phyloP scores from a whole-genome alignment of 148 eudicot genomes.

The Silene uniflora region DNA sequence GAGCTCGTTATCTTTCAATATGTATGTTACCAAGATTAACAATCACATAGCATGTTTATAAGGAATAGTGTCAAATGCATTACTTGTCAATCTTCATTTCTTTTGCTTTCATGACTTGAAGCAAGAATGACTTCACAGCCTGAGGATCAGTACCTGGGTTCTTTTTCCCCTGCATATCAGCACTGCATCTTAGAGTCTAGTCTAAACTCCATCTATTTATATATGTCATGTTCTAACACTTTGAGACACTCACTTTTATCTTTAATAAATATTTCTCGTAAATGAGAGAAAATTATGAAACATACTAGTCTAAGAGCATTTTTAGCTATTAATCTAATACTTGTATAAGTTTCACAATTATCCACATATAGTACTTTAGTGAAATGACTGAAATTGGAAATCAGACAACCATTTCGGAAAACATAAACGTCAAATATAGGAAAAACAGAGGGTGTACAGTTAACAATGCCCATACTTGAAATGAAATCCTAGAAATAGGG shows the following conservation, averaged over 20 bases:
- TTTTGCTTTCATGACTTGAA: conserved; percentile 61
- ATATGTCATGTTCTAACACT: not conserved
- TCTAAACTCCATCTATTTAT: not conserved
- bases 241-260: not conserved
- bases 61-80: conserved; percentile 8
- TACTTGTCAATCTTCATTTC: conserved; percentile 97
- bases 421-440: not conserved
- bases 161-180: conserved; percentile 67
- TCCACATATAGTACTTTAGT: too few species aligned
- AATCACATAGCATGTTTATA: not conserved
- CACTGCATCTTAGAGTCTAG: conserved; percentile 11
- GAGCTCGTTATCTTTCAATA: too few species aligned
- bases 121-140: conserved; percentile 63
- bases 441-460: not conserved
- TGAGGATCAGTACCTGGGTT: conserved; percentile 79
- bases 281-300: not conserved
- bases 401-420: not conserved
- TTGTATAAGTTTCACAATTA: not conserved
- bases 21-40: too few species aligned
- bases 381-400: too few species aligned
- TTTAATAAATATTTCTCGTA: not conserved
- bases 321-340: not conserved
- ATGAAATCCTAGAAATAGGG: not conserved
- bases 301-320: not conserved
- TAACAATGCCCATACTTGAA: not conserved